phyloP scores from a whole-genome alignment of 352 stramenopile genomes.

The Discostella stelligera region DNA sequence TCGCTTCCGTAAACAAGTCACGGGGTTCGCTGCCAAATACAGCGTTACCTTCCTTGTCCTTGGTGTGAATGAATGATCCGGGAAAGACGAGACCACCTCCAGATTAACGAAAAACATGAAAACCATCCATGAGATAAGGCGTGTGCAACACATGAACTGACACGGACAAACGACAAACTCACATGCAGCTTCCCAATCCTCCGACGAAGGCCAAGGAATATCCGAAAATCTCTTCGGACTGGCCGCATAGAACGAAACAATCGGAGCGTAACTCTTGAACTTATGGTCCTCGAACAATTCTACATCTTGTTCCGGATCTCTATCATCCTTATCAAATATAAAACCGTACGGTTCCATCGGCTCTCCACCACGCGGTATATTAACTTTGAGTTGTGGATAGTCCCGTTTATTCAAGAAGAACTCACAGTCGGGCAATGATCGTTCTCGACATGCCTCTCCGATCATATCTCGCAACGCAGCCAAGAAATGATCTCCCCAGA shows the following conservation, averaged over 20 bases:
- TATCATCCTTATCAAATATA: slow-evolving; percentile 96
- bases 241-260: slow-evolving; percentile 96
- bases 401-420: slow-evolving; percentile 99
- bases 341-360: slow-evolving; percentile 97
- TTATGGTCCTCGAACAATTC: slow-evolving; percentile 87
- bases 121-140: slow-evolving; percentile 32
- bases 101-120: slow-evolving; percentile 15
- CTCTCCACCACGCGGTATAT: slow-evolving; percentile 80
- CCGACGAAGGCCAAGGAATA: slow-evolving; percentile 95
- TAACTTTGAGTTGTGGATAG: slow-evolving; percentile 98
- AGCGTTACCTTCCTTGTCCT: slow-evolving; percentile 66
- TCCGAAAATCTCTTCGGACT: slow-evolving; percentile 89
- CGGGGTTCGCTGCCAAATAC: slow-evolving; percentile 79
- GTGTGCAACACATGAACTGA: neutral
- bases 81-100: slow-evolving; percentile 63
- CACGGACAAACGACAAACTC: slow-evolving; percentile 23
- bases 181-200: slow-evolving; percentile 82
- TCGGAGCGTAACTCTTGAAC: slow-evolving; percentile 93
- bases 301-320: slow-evolving; percentile 90
- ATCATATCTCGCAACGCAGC: slow-evolving; percentile 96
- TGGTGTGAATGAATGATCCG: slow-evolving; percentile 67
- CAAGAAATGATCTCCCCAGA: slow-evolving; percentile 97
- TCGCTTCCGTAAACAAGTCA: slow-evolving; percentile 96
- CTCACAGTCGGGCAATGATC: slow-evolving; percentile 95
- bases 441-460: slow-evolving; percentile 91